These are phyloP conservation scores for Podaxis sp. DNA, from an alignment of 768 basidiomycete species.

Conservation along the genomic window DNA sequence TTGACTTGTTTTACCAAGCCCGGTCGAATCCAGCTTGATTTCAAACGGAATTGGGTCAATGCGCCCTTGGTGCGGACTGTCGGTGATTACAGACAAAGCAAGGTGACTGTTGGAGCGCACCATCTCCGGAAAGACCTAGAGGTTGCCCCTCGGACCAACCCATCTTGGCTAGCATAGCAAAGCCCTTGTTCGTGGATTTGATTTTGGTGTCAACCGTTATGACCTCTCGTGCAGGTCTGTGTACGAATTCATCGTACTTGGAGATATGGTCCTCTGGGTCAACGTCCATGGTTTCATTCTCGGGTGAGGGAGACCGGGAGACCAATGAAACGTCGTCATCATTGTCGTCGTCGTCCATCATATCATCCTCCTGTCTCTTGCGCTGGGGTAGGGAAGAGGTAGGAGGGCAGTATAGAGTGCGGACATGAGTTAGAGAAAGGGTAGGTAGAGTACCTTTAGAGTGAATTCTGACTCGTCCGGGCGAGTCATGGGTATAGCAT, in stretches of 20 bases:
- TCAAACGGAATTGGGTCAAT: constrained; percentile 82
- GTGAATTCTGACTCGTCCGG: constrained; percentile 18
- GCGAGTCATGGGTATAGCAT: constrained; percentile 52
- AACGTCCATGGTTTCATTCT: constrained; percentile 45
- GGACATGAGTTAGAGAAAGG: constrained; percentile 36
- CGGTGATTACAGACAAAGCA: background rate
- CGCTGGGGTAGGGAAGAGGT: constrained; percentile 57
- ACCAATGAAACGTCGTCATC: constrained; percentile 71
- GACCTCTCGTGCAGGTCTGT: constrained; percentile 50
- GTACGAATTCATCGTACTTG: constrained; percentile 66
- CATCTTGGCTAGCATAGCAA: constrained; percentile 72
- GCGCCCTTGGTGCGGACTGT: constrained; percentile 45
- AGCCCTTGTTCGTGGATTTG: constrained; percentile 75
- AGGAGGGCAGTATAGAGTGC: constrained; percentile 47
- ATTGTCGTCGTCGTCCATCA: constrained; percentile 41
- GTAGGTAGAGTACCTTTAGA: constrained; percentile 69
- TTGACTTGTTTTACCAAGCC: constrained; percentile 74
- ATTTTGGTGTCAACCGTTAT: constrained; percentile 82
- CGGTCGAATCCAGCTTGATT: constrained; percentile 72
- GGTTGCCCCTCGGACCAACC: constrained; percentile 82
- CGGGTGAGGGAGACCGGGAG: constrained; percentile 76
- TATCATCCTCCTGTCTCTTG: constrained; percentile 48
- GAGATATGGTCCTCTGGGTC: constrained; percentile 33
- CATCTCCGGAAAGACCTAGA: constrained; percentile 71
- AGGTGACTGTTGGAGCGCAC: constrained; percentile 32